Evolutionary conservation across 805 yeast species (phyloP).

Genomic region (Hanseniaspora clermontiae): DNA sequence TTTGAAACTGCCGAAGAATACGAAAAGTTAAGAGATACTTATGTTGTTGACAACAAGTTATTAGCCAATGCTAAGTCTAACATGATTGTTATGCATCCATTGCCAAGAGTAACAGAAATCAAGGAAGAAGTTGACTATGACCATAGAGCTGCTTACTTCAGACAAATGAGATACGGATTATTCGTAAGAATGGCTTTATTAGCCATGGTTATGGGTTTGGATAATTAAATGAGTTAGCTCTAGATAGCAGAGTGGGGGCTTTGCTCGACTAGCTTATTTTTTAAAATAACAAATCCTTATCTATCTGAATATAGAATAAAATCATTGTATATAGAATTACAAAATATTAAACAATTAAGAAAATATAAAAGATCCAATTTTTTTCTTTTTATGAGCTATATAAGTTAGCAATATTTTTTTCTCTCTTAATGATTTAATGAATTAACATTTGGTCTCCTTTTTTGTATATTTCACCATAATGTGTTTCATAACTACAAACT

Average conservation of each 20-base stretch:
- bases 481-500: background rate
- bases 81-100: slow-evolving; percentile 98
- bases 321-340: background rate
- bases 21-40: slow-evolving; percentile 78
- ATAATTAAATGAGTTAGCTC: slow-evolving; percentile 35
- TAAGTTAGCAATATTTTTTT: background rate
- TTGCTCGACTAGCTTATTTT: background rate
- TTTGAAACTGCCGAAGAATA: slow-evolving; percentile 65
- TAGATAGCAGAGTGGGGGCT: slow-evolving; percentile 12
- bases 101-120: slow-evolving; percentile 93
- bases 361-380: background rate
- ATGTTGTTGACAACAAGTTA: slow-evolving; percentile 83
- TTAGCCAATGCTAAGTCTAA: slow-evolving; percentile 89
- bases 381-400: background rate
- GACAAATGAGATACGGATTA: slow-evolving; percentile 98
- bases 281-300: background rate
- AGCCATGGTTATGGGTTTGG: slow-evolving; percentile 96
- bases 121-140: slow-evolving; percentile 98
- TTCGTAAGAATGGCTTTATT: slow-evolving; percentile 97
- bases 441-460: background rate
- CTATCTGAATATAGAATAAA: background rate
- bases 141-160: slow-evolving; percentile 97
- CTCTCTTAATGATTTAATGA: background rate
- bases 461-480: background rate
- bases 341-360: background rate